These are phyloP conservation scores for Apiospora hydei DNA, from an alignment of 2,329 filamentous ascomycete genomes.

Conservation along the genomic window DNA sequence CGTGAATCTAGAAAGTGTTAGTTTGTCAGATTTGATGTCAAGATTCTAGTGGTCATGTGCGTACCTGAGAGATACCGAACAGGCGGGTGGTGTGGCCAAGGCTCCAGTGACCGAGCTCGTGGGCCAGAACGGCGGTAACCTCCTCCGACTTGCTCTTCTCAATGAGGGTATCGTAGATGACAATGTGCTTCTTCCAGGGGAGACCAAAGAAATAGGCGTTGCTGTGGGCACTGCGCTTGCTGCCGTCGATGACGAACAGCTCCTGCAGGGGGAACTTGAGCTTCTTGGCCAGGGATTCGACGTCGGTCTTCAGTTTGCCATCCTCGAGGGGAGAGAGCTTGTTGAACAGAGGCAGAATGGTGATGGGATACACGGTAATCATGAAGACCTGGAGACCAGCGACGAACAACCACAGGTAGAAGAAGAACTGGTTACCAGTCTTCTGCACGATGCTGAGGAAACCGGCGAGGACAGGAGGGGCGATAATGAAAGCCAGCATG, in stretches of 20 bases:
- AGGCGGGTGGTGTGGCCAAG: conserved; percentile 93
- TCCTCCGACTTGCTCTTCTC: conserved; percentile 93
- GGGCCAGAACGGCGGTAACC: conserved; percentile 91
- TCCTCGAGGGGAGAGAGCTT: conserved; percentile 92
- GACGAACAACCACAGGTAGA: conserved; percentile 95
- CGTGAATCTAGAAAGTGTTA: conserved; percentile 71
- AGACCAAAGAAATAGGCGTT: conserved; percentile 97
- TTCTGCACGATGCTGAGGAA: conserved; percentile 94
- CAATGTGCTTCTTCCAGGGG: conserved; percentile 99
- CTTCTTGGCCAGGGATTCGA: conserved; percentile 82
- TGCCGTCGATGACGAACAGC: conserved; percentile 93
- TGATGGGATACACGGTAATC: conserved; percentile 95
- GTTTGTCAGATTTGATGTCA: conserved; percentile 18
- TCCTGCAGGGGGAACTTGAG: conserved; percentile 93
- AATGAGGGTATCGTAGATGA: conserved; percentile 97
- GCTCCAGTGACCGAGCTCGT: conserved; percentile 97
- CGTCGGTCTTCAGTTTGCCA: conserved; percentile 84
- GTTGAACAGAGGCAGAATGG: conserved; percentile 96
- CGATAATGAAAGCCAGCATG: conserved; percentile 78
- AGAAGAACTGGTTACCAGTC: conserved; percentile 95
- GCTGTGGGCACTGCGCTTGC: conserved; percentile 86
- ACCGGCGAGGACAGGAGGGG: conserved; percentile 86
- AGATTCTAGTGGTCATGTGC: conserved; percentile 29
- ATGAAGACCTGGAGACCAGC: conserved; percentile 90
- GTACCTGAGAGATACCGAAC: conserved; percentile 83